Base-by-base conservation (phyloP, 1,284 basidiomycete genomes). In the Cutaneotrichosporon sp. region DNA sequence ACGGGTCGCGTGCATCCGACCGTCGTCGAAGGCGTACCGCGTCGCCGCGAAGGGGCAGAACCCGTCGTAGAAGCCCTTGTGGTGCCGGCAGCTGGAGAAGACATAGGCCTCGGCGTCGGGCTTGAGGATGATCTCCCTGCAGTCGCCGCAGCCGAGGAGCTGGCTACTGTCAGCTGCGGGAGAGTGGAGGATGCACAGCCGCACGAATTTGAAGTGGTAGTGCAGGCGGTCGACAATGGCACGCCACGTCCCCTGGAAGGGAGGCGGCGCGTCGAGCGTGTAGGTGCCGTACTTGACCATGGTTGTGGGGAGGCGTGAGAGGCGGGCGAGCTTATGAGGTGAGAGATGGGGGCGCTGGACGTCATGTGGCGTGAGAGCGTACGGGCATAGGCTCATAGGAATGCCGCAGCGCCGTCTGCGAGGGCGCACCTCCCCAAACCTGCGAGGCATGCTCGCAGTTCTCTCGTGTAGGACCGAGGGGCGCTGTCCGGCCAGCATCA, bases 251-350 rank as follows among this genome's bases (percentile, higher is more conserved):
- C 47, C 47, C 9, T 50, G 27, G 27, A 50, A 50, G 18, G 47
- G 47, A 5, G 47, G 47, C 1, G 47, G 47, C 14, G 47, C 27
- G 47, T 50, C 47, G 27, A 50, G 11, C 25, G 25, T 50, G 27
- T 50, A 50, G 6, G 47, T 31, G 47, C 47, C 47, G 18, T 31
- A 27, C 27, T 31, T 27, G 27, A 47, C 46, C 46, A 50, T 50
- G 13, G 18, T n/a, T 16, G 4, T 18, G 38, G 38, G 4, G 38
- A 42, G 16, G 7, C 16, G 38, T 1, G 7, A n/a, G 3, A 7
- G 38, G 14, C 1, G 18, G 5, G 6, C 18, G 2, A 18, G 16
- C 18, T 42, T 42, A 42, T 42, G 38, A 42, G 29, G 9, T n/a
- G n/a, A n/a, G n/a, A n/a, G n/a, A n/a, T n/a, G n/a, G n/a, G n/a